Base-by-base conservation (phyloP, 169 alveolate species). In the Plasmodium sp. region DNA sequence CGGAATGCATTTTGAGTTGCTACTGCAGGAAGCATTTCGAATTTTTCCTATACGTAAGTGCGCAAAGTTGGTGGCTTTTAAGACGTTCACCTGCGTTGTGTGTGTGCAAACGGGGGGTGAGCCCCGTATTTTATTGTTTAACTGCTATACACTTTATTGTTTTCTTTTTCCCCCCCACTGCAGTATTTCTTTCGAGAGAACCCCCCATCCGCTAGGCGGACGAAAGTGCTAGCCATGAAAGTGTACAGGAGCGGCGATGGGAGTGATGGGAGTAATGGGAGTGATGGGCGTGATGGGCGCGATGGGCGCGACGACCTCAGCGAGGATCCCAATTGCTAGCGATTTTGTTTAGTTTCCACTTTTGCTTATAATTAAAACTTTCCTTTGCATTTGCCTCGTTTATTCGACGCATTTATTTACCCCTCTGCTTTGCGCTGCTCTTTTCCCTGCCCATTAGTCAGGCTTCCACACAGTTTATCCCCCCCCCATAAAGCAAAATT, bases 41-140 rank as follows among this genome's bases (percentile, higher is more conserved):
- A 81, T 90, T 71, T 45, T 81, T 90, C 86, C 45, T 86, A 86
- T 75, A 86, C 86, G 93, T 86, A 86, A 86, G 93, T 77, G 22
- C 45, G 27, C 54, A 77, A 22, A 72, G n/a, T 51, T 41, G 27
- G 10, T 16, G 48, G 33, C 18, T 27, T 80, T 45, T 39, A 58
- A 43, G 10, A 5, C 27, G 91, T 58, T 58, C 58, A 4, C 39
- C 67, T 58, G 27, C 27, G 4, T 33, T 83, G 27, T 71, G 43
- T 22, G 27, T 31, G n/a, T 67, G 36, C 14, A 51, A 51, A 51
- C 62, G 62, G 62, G 62, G 22, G 12, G 62, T 51, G 12, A 51
- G 16, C 62, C 62, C 62, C 62, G 12, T 51, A 51, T 51, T 51
- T 51, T 51, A n/a, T 67, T 83, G 27, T 22, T 22, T 0, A 58